Conservation (phyloP, 768 basidiomycete species). For the Botryobasidium botryosum region DNA sequence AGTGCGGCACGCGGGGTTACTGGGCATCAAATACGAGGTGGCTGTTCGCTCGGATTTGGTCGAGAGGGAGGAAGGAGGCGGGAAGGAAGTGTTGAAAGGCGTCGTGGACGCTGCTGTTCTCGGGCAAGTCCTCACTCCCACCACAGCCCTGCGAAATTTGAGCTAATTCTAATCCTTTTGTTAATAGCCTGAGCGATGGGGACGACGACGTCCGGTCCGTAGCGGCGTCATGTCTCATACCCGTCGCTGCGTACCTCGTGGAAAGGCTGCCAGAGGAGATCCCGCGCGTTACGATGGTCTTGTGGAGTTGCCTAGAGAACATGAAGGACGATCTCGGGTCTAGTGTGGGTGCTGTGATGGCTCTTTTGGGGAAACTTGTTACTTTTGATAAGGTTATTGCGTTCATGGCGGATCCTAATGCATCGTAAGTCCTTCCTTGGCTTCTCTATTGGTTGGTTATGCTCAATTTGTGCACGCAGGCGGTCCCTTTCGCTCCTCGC, state of each 20-base stretch:
- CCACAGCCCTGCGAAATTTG: background rate
- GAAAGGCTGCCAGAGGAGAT: conserved; percentile 55
- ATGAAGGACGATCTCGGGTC: conserved; percentile 96
- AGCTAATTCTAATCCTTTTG: conserved; percentile 3
- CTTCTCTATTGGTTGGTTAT: conserved; percentile 7
- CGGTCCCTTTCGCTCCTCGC: conserved; percentile 67
- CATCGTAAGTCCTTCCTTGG: conserved; percentile 39
- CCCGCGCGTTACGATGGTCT: conserved; percentile 54
- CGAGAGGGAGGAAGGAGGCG: conserved; percentile 27
- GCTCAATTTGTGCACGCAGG: conserved; percentile 26
- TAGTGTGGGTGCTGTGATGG: conserved; percentile 95
- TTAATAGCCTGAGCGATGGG: conserved; percentile 55
- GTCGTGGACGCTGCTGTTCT: conserved; percentile 84
- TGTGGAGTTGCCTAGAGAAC: conserved; percentile 81
- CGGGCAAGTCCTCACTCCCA: conserved; percentile 37
- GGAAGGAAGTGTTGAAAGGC: conserved; percentile 46
- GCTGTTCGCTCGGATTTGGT: conserved; percentile 83
- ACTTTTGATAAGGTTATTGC: conserved; percentile 60
- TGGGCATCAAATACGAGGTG: conserved; percentile 96
- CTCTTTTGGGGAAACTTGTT: conserved; percentile 80
- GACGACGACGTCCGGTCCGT: conserved; percentile 97
- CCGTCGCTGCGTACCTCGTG: conserved; percentile 72
- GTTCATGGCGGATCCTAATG: conserved; percentile 47
- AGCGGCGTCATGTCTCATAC: conserved; percentile 79
- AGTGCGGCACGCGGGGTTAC: conserved; percentile 89